Percentiles rank a stretch among this genome's conserved stretches.
These are phyloP conservation scores for Lepidium sativum DNA, from an alignment of 345 rosid genomes.

Conservation along the genomic window DNA sequence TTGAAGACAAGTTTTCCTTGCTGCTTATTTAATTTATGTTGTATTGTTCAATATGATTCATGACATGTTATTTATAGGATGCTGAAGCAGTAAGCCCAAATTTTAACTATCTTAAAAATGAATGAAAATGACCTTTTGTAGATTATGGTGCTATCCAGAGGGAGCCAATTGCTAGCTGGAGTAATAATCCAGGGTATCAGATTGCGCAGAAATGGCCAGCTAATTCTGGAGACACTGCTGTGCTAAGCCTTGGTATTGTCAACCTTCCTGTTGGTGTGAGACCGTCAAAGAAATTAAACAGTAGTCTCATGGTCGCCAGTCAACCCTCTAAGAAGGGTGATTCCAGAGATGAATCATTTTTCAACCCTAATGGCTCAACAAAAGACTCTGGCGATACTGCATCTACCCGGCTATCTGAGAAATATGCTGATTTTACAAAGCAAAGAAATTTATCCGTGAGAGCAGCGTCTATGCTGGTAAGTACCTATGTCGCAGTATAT, in stretches of 20 bases:
- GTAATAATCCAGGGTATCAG: constrained; percentile 56
- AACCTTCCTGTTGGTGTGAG: constrained; percentile 86
- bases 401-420: constrained; percentile 46
- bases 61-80: not conserved
- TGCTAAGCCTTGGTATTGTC: constrained; percentile 50
- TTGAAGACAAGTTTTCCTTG: not conserved
- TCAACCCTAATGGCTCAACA: constrained; percentile 34
- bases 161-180: constrained; percentile 57
- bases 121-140: constrained; percentile 18
- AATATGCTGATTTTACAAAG: constrained; percentile 47
- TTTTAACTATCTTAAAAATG: not conserved
- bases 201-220: constrained; percentile 56
- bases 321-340: constrained; percentile 34
- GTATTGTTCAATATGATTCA: not conserved
- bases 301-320: constrained; percentile 19
- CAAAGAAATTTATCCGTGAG: constrained; percentile 76
- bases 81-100: not conserved
- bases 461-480: constrained; percentile 97
- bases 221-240: constrained; percentile 41
- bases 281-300: constrained; percentile 41
- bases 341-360: constrained; percentile 29
- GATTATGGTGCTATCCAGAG: constrained; percentile 56
- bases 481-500: not conserved
- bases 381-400: constrained; percentile 52
- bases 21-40: constrained; percentile 3